phyloP scores from a whole-genome alignment of 2,329 filamentous ascomycete species.

The Alternaria tenuissima region DNA sequence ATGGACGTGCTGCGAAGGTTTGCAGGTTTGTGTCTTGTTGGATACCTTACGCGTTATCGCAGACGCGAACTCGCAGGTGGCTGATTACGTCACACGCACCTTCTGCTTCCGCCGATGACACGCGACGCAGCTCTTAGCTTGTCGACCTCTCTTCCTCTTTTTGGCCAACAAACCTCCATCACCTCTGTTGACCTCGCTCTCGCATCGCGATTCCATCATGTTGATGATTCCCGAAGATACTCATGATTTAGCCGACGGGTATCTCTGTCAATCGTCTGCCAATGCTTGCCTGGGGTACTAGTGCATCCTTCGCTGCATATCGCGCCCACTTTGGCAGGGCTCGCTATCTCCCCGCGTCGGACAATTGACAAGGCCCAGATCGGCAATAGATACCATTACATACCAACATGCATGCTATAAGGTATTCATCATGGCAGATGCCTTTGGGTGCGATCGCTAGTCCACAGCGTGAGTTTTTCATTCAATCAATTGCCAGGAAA shows the following conservation, averaged over 20 bases:
- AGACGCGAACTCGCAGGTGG: background rate
- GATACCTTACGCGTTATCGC: background rate
- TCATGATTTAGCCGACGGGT: background rate
- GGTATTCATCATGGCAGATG: background rate
- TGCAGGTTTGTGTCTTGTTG: background rate
- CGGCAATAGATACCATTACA: background rate
- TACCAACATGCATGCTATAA: background rate
- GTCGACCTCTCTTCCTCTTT: background rate
- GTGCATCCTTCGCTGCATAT: background rate
- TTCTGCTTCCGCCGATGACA: background rate
- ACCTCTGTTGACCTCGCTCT: background rate
- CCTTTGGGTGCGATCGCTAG: background rate
- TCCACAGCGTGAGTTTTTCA: background rate
- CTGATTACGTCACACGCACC: background rate
- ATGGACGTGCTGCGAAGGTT: background rate
- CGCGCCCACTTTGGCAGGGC: background rate
- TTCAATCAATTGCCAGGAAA: background rate
- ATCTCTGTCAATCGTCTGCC: background rate
- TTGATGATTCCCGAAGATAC: background rate
- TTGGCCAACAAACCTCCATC: background rate
- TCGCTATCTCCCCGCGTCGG: background rate
- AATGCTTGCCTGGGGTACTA: background rate
- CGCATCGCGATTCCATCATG: background rate
- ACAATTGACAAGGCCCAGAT: background rate
- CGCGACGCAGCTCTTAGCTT: background rate